Conservation (phyloP, 805 yeast species). For the Barnettozyma californica region DNA sequence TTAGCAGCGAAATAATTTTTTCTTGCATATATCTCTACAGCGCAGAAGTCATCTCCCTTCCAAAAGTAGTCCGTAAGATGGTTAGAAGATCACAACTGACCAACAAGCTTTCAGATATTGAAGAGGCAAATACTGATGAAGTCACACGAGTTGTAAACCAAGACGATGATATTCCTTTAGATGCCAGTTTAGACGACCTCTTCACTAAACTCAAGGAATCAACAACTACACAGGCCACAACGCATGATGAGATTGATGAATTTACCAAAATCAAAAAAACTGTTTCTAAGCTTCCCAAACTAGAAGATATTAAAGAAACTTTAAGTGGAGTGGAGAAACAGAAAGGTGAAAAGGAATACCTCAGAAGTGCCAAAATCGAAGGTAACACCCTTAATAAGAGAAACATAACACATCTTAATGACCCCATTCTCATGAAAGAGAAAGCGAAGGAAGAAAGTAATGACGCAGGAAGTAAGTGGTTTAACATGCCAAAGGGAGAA, state of each 20-base stretch:
- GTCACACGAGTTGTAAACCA: neutral
- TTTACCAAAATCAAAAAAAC: conserved; percentile 33
- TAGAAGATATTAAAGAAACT: conserved; percentile 19
- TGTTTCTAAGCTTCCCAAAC: conserved; percentile 36
- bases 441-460: conserved; percentile 12
- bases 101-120: conserved; percentile 2
- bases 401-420: conserved; percentile 35
- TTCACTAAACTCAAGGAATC: conserved; percentile 26
- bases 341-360: conserved; percentile 24
- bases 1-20: neutral
- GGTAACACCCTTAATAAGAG: conserved; percentile 10
- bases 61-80: neutral
- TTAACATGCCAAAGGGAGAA: conserved; percentile 70
- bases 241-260: conserved; percentile 16
- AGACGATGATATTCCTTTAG: conserved; percentile 1
- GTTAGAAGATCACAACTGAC: neutral
- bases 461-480: conserved; percentile 65
- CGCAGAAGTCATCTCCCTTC: neutral
- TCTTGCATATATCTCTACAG: neutral
- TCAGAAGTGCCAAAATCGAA: conserved; percentile 10
- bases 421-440: conserved; percentile 34
- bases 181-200: conserved; percentile 29
- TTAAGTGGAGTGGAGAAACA: conserved; percentile 7
- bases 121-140: neutral
- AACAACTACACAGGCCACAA: conserved; percentile 6